Percentiles rank a stretch among this genome's conserved stretches.
Evolutionary conservation across 192 early-diverging fungal species (phyloP).

Genomic region (Coemansia sp.): DNA sequence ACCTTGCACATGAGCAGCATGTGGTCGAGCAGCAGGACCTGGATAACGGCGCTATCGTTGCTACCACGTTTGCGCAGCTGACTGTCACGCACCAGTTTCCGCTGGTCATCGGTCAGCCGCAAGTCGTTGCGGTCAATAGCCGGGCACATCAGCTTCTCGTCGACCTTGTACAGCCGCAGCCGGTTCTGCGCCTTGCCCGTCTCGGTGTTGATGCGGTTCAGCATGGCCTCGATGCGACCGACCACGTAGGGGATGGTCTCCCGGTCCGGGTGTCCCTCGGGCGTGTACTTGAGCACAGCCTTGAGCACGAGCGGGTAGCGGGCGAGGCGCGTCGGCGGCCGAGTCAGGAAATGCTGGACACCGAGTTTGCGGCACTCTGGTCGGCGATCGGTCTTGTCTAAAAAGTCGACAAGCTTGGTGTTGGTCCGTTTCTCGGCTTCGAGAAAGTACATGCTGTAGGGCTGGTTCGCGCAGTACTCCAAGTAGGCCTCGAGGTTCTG

Average conservation of each 20-base stretch:
- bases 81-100: constrained; percentile 80
- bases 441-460: constrained; percentile 79
- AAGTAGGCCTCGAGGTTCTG: constrained; percentile 78
- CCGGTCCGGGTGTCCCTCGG: constrained; percentile 78
- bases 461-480: constrained; percentile 85
- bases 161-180: constrained; percentile 77
- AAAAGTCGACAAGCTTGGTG: constrained; percentile 69
- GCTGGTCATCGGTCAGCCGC: constrained; percentile 68
- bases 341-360: constrained; percentile 83
- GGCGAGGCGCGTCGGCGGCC: constrained; percentile 87
- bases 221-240: constrained; percentile 70
- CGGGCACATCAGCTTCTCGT: constrained; percentile 69
- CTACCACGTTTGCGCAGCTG: constrained; percentile 70
- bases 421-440: constrained; percentile 79
- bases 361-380: constrained; percentile 84
- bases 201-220: constrained; percentile 82
- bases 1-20: constrained; percentile 74
- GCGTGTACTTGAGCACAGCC: constrained; percentile 83
- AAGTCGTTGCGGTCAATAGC: constrained; percentile 65
- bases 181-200: constrained; percentile 89
- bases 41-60: constrained; percentile 67
- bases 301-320: constrained; percentile 84
- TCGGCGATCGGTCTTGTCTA: constrained; percentile 74
- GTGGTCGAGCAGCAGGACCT: constrained; percentile 89
- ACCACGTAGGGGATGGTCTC: constrained; percentile 74